Evolutionary conservation across 768 basidiomycete species (phyloP), one percentile per base, ranked within the genome.

Genomic region (Gymnopilus junonius): DNA sequence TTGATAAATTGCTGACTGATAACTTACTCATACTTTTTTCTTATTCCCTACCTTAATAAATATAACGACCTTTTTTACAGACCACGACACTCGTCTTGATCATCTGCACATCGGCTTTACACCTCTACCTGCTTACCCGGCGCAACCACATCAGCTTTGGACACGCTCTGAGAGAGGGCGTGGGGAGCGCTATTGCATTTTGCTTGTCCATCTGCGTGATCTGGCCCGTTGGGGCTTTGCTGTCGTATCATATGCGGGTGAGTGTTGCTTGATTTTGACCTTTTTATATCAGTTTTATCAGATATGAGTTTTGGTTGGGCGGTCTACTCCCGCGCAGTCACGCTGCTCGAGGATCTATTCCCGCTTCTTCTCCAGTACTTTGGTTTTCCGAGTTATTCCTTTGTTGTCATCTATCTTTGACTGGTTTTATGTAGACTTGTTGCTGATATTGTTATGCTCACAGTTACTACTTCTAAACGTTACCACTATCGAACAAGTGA

Each of bases 401-500:
- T 37, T 56, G 55, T 56, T 23, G 20, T 64, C 37, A 57, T 50
- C 32, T 29, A 60, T 25, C 45, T 31, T 31, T 35, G 15, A 7
- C 14, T 50, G 3, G 15, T 27, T 50, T 39, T 27, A 39, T 57
- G 12, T 43, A 29, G 55, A 50, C 31, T 32, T 23, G 10, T 51
- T 66, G 27, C 59, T 64, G 55, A 67, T 55, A 35, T 46, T 23
- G 59, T 34, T 42, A 37, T 50, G 29, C 21, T 34, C 35, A 35
- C 73, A 93, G 90, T 82, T 98, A 51, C 77, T 97, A 57, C 73
- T 95, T 32, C 80, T 95, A 65, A 96, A 97, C 74, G 83, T 94
- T 35, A 97, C 96, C 8, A 98, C 95, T n/a, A 95, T 98, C 64
- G 96, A 98, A 79, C 94, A 95, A 85, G 91, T 92, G 74, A 75